phyloP scores from a whole-genome alignment of 1,284 basidiomycete genomes.

The Cutaneotrichosporon dermatis region DNA sequence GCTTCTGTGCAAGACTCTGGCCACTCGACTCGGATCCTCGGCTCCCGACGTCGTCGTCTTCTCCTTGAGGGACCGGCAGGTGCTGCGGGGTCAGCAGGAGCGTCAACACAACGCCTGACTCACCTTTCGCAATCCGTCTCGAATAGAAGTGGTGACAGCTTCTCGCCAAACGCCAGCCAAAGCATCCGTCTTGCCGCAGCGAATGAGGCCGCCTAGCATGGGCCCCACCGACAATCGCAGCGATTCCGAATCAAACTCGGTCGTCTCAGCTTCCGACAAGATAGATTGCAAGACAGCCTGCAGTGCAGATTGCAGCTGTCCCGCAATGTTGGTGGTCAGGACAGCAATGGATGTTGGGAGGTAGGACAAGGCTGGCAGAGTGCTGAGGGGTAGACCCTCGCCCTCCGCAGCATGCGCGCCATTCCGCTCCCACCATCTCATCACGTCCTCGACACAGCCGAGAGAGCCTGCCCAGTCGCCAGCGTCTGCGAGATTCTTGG shows the following conservation, averaged over 20 bases:
- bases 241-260: constrained; percentile 24
- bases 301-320: constrained; percentile 72
- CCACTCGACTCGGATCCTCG: constrained; percentile 22
- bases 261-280: constrained; percentile 51
- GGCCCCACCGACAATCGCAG: constrained; percentile 53
- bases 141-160: constrained; percentile 64
- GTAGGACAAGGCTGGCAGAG: constrained; percentile 63
- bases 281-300: constrained; percentile 66
- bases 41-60: constrained; percentile 52
- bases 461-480: constrained; percentile 83
- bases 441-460: constrained; percentile 67
- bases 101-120: constrained; percentile 5
- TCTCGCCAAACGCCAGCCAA: constrained; percentile 72
- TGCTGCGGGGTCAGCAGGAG: constrained; percentile 21
- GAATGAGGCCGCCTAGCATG: constrained; percentile 66
- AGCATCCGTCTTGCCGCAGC: constrained; percentile 68
- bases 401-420: constrained; percentile 1
- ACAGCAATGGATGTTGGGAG: constrained; percentile 64
- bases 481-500: constrained; percentile 65
- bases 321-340: constrained; percentile 66
- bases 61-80: constrained; percentile 36
- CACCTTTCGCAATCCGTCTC: constrained; percentile 52
- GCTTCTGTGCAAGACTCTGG: constrained; percentile 55
- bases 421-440: constrained; percentile 59
- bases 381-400: constrained; percentile 45